A percentile compares a stretch with the other conserved stretches of the same genome.
Evolutionary conservation across 2,329 filamentous ascomycete genomes (phyloP).

Genomic region (Westerdykella sp.): DNA sequence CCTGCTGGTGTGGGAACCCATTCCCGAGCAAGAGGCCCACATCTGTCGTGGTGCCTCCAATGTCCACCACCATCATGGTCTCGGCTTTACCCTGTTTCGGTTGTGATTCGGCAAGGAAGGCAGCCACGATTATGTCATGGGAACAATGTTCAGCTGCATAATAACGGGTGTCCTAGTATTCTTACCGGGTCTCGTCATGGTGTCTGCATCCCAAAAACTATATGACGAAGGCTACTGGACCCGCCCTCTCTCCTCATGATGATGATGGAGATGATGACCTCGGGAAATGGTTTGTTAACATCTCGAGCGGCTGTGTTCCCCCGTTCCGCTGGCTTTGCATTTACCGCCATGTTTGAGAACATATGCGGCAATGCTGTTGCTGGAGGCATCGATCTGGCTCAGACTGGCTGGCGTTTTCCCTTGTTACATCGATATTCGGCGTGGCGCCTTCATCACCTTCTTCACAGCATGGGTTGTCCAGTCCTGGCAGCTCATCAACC

Average conservation of each 20-base stretch:
- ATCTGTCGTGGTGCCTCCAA: constrained; percentile 62
- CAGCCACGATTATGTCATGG: constrained; percentile 39
- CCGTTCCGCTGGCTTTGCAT: constrained; percentile 30
- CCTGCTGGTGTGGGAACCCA: constrained; percentile 58
- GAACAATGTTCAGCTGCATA: constrained; percentile 38
- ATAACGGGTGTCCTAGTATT: constrained; percentile 39
- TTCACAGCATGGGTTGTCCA: constrained; percentile 33
- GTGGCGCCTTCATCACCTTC: constrained; percentile 33
- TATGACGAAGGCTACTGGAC: constrained; percentile 36
- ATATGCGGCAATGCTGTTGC: constrained; percentile 32
- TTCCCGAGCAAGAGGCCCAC: constrained; percentile 56
- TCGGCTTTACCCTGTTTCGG: constrained; percentile 24
- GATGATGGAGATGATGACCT: constrained; percentile 45
- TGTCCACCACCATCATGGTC: constrained; percentile 58
- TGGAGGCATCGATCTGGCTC: constrained; percentile 35
- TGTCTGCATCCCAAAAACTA: constrained; percentile 35
- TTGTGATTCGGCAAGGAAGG: constrained; percentile 32
- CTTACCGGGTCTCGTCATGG: constrained; percentile 40
- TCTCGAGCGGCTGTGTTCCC: constrained; percentile 35
- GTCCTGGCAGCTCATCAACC: constrained; percentile 36
- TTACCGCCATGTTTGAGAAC: constrained; percentile 39
- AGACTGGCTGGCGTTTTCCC: constrained; percentile 32
- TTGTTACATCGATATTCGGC: constrained; percentile 30
- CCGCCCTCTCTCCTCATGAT: constrained; percentile 42
- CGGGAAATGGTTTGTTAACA: constrained; percentile 37